Base-by-base conservation (phyloP, 257 asterid species). In the Striga asiatica region DNA sequence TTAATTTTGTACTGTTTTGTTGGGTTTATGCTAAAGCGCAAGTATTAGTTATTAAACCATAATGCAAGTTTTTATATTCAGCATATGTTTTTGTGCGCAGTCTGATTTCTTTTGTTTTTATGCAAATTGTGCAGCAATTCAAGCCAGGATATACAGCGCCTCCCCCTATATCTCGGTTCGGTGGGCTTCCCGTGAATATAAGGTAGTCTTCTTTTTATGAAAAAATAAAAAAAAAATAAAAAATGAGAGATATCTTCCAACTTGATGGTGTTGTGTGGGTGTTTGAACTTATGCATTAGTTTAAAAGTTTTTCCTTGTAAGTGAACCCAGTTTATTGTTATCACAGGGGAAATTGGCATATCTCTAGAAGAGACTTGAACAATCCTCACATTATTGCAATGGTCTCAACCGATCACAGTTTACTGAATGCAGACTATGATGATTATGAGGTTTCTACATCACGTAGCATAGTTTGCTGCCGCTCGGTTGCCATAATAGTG, bases 311-410 rank as follows among this genome's bases (percentile, higher is more conserved):
- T 34, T 21, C 50, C 24, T 28, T 61, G 32, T 58, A 23, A 5
- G 54, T 61, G 46, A 63, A 50, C 16, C 20, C n/a, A 23, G 50
- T 49, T 47, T 28, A 13, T 69, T 57, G 17, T 70, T 52, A 28
- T 52, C 82, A n/a, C n/a, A 92, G 97, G 82, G 95, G 99, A 34
- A 79, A 82, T 43, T 88, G 99, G 99, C 95, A 81, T 76, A 84
- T 92, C 47, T 66, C 80, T 14, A 78, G 97, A 66, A 74, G 89
- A 54, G 93, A 92, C 60, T 46, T 74, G 37, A 76, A 77, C 58
- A 79, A 82, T 72, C 91, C 79, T 60, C 95, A 76, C 11, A 74
- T 88, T 41, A 74, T 92, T 53, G 71, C 97, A 49, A 78, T 88
- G 81, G 95, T 81, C 37, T 75, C 99, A 42, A 73, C 85, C 49